Evolutionary conservation across 352 stramenopile genomes (phyloP), one percentile per base, ranked within the genome.

Genomic region (Globisporangium emineosum): DNA sequence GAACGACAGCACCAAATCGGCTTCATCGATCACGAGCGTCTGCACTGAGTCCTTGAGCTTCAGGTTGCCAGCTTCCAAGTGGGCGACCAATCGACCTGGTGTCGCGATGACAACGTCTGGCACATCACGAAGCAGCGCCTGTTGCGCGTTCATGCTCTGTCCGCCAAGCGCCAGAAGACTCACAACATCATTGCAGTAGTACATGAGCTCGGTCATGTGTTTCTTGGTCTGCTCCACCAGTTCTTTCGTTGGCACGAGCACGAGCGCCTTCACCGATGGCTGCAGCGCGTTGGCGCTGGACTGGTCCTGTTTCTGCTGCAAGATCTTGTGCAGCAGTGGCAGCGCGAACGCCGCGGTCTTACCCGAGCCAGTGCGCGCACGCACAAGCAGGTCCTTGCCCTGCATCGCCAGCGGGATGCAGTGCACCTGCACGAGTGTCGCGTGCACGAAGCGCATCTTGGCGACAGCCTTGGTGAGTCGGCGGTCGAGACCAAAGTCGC

Each of bases 1-100:
- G 78, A 98, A 99, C 27, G 94, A 98, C 19, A 99, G 86, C 65
- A 99, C 96, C 40, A 99, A 76, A 81, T 99, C 97, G 19, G 97
- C 97, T 75, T 99, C 97, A 71, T 99, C 97, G 60, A 99, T 97
- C 29, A 99, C 96, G 17, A 99, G 81, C 2, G 92, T 99, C 73
- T 98, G 86, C 21, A 99, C 91, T 60, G 89, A 97, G 55, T 89
- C 76, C 70, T 97, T 92, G 54, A 96, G 77, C 61, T 77, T 79
- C 30, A 97, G 52, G 58, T 97, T 93, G 40, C 75, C 79, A 21
- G 79, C 83, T 60, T 92, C 71, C 54, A 97, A 70, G 69, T 97
- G 88, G 5, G 84, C 75, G 59, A 99, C 86, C n/a, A 99, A 81
- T n/a, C 93, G 89, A 0, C 89, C 91, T 2, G 97, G 97, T 25